These are phyloP conservation scores for Xylaria nigripes DNA, from an alignment of 495 filamentous ascomycete species.

Conservation along the genomic window DNA sequence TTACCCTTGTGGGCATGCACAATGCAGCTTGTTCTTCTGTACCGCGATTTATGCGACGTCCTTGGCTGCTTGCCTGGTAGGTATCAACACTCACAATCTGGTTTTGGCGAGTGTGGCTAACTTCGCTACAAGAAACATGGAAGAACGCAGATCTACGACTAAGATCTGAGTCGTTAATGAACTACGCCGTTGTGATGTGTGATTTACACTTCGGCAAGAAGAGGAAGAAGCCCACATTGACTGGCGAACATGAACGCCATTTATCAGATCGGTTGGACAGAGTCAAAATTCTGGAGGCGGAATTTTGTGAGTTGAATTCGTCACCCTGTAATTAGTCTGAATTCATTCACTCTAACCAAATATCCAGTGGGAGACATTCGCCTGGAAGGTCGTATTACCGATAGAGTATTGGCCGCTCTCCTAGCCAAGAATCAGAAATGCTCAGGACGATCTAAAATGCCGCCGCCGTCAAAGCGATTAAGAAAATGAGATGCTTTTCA, in stretches of 20 bases:
- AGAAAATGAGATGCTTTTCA: slow-evolving; percentile 6
- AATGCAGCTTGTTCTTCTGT: slow-evolving; percentile 27
- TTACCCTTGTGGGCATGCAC: slow-evolving; percentile 25
- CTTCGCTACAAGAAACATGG: slow-evolving; percentile 7
- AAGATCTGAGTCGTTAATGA: slow-evolving; percentile 11
- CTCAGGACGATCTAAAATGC: slow-evolving; percentile 3
- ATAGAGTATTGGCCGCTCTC: slow-evolving; percentile 6
- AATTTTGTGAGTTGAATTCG: slow-evolving; percentile 16
- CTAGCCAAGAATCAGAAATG: slow-evolving; percentile 9
- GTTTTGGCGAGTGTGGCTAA: slow-evolving; percentile 6
- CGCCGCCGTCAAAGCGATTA: slow-evolving; percentile 5
- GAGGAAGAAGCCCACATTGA: slow-evolving; percentile 24
- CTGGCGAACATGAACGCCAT: slow-evolving; percentile 13
- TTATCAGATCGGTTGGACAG: not conserved
- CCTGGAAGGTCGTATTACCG: not conserved
- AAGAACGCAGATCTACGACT: not conserved
- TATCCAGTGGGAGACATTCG: slow-evolving; percentile 2
- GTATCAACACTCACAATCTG: not conserved
- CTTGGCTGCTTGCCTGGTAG: slow-evolving; percentile 17
- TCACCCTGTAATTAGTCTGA: not conserved
- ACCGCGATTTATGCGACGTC: slow-evolving; percentile 17
- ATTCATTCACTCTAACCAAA: not conserved
- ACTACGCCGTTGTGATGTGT: slow-evolving; percentile 26
- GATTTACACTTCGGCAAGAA: slow-evolving; percentile 26
- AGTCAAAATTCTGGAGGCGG: not conserved